phyloP scores from a whole-genome alignment of 1,284 basidiomycete genomes.

The Cutaneotrichosporon cyanovorans region DNA sequence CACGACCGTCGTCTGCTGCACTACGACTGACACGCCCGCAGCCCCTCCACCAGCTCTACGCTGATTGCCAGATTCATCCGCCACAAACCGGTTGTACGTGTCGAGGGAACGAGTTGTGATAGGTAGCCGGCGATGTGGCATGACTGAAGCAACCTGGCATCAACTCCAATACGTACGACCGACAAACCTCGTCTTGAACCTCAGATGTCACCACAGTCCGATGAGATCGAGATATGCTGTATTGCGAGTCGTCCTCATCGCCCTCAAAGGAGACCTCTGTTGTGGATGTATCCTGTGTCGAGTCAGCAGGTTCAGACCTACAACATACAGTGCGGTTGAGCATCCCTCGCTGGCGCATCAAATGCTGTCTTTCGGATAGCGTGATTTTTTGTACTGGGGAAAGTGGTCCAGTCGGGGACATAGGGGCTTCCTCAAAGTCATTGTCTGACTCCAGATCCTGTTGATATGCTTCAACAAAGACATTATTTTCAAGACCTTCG shows the following conservation, averaged over 20 bases:
- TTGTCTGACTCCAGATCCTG: conserved; percentile 28
- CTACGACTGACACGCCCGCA: conserved; percentile 26
- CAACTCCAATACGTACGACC: too few species aligned
- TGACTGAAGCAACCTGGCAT: too few species aligned
- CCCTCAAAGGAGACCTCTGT: not conserved
- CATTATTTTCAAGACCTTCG: conserved; percentile 28
- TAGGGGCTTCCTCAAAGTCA: conserved; percentile 25
- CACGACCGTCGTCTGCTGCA: not conserved
- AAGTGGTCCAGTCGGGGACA: conserved; percentile 1
- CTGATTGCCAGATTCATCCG: conserved; percentile 25
- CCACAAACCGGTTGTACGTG: conserved; percentile 15
- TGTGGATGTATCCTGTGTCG: not conserved
- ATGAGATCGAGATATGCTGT: not conserved
- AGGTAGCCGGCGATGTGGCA: not conserved
- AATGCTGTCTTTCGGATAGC: conserved; percentile 10
- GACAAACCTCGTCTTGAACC: not conserved
- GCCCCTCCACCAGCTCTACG: conserved; percentile 16
- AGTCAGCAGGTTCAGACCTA: not conserved
- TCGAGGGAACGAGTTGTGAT: not conserved
- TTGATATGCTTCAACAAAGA: conserved; percentile 24
- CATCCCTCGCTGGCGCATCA: conserved; percentile 18
- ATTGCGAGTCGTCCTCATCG: not conserved
- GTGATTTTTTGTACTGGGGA: conserved; percentile 1
- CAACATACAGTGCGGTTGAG: conserved; percentile 23
- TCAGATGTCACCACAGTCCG: not conserved